Evolutionary conservation across 2,329 filamentous ascomycete species (phyloP), one percentile per base, ranked within the genome.

Genomic region (Chaetomiaceae sp.): DNA sequence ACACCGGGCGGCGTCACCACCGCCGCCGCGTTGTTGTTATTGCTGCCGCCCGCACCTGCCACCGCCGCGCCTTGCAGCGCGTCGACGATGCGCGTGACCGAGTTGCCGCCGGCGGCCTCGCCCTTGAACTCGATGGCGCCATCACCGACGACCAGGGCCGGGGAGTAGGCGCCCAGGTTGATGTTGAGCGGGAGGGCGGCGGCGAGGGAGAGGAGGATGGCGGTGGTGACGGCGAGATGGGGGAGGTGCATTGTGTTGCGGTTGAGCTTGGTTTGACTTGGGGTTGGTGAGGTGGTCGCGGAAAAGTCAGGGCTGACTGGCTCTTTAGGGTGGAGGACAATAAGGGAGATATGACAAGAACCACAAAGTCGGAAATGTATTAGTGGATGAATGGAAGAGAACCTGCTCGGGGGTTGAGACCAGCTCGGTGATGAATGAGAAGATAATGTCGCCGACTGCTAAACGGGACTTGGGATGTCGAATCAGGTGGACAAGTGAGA

Each of bases 61-160:
- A 56, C 61, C 18, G 64, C 67, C 18, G 69, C 69, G 14, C 68
- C 67, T 30, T 68, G 62, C 34, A 73, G 64, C 10, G 70, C 68
- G 32, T 67, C 62, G 63, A 73, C 69, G 52, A 73, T 53, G 17
- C 24, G 12, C 11, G 17, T 17, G 3, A 30, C 43, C 11, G 26
- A 30, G 9, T 45, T 64, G 60, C 29, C 63, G 59, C 65, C 62
- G 40, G 63, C 66, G 3, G 63, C 66, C 49, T 66, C 68, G 43
- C 43, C 43, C 15, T 40, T 24, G 22, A 74, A 69, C 40, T 69
- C 70, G 47, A 74, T 73, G 60, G 71, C 71, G 62, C 71, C 71
- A 65, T 74, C 71, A 71, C 71, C 71, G 63, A 74, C 71, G 63
- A 74, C 71, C 64, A 73, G 56, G 54, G 71, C 71, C 40, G 71